Percentiles rank a stretch among this genome's conserved stretches.
Evolutionary conservation across 306 rosid genomes (phyloP).

Genomic region (Lablab purpureus): DNA sequence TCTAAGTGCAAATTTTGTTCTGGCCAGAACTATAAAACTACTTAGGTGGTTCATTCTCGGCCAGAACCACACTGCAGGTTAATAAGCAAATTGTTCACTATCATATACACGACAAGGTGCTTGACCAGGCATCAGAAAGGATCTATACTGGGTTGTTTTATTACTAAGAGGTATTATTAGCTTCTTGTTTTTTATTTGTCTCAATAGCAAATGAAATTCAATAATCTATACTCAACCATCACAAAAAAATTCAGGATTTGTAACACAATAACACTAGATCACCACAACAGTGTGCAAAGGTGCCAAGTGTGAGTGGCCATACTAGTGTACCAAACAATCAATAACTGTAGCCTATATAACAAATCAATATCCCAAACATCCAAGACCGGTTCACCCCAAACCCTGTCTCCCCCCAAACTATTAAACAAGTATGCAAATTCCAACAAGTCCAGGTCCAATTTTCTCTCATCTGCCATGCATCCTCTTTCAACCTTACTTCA

Average conservation of each 20-base stretch:
- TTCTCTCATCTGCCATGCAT: slow-evolving; percentile 12
- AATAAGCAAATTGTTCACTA: too few species aligned
- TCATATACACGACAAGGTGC: too few species aligned
- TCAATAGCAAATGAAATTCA: background rate
- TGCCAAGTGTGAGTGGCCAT: background rate
- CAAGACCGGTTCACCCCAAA: too few species aligned
- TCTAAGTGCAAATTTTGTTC: background rate
- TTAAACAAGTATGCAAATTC: too few species aligned
- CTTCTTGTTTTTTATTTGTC: background rate
- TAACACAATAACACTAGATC: background rate
- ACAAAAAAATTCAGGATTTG: background rate
- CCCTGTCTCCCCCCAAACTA: too few species aligned
- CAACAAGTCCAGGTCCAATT: background rate
- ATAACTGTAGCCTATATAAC: background rate
- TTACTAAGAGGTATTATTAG: too few species aligned
- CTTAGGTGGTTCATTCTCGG: background rate
- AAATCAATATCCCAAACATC: background rate
- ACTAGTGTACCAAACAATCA: background rate
- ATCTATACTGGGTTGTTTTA: background rate
- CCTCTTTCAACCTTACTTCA: background rate
- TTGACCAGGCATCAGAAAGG: background rate
- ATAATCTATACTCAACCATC: background rate
- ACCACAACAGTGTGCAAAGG: background rate
- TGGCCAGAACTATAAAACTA: background rate
- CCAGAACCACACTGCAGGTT: too few species aligned